Base-by-base conservation (phyloP, 2,329 filamentous ascomycete genomes). In the Ophiocordyceps sinensis region DNA sequence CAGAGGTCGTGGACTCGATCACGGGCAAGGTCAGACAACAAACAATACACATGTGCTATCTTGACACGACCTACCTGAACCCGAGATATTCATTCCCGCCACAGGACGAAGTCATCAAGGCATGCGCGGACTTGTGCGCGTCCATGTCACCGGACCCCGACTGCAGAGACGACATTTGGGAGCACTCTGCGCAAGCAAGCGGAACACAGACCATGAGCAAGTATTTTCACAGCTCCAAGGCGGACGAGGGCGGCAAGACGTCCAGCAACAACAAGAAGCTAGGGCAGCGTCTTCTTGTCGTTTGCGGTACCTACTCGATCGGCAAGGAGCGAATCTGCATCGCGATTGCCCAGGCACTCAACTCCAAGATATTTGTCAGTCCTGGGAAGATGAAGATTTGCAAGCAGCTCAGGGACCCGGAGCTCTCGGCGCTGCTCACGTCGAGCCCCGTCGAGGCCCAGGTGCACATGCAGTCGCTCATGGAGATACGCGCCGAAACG, bases 281-380 rank as follows among this genome's bases (percentile, higher is more conserved):
- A 48, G 47, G 54, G 48, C 51, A 84, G 37, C 79, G 86, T 5
- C 71, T 98, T 3, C 73, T 98, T 0, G 85, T 98, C 5, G 77
- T 98, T 7, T 93, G 94, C 45, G 91, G 91, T 36, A 98, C 91
- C 0, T 98, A 98, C 63, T 93, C 84, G 51, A 98, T 98, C 53
- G 91, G 91, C 54, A 98, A 98, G 63, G 91, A 98, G 60, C 82
- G 88, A 34, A 88, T 98, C 49, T 96, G 89, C 57, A 70, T 94
- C 28, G 88, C 86, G 36, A 94, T 98, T 47, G 91, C 91, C 4
- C 77, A 81, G 51, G 88, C 88, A 0, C 69, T 98, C 3, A 70
- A 78, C 32, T 85, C 80, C 50, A 94, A 94, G 55, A 96, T 98
- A 46, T 98, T 82, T 54, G 89, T 89, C 0, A 77, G 85, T 1